Percentiles rank a stretch among this genome's conserved stretches.
phyloP scores from a whole-genome alignment of 805 yeast species.

The Wickerhamomyces silvicola region DNA sequence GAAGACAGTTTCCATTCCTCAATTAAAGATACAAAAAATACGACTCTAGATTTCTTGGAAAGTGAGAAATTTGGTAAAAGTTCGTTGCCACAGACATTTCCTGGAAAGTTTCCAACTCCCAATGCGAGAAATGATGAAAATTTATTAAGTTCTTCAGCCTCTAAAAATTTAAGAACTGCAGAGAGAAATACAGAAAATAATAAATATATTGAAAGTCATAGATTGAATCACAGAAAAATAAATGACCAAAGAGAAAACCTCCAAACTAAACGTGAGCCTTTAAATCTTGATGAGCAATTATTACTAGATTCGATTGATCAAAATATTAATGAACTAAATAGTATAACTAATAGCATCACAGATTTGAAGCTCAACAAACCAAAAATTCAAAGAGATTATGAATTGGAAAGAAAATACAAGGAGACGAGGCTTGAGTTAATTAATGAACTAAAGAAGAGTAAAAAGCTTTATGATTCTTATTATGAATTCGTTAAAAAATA shows the following conservation, averaged over 20 bases:
- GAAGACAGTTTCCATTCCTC: too few species aligned
- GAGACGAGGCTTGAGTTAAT: conserved; percentile 25
- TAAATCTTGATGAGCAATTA: too few species aligned
- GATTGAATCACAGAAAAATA: background rate
- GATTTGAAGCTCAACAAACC: conserved; percentile 9
- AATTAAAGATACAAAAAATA: too few species aligned
- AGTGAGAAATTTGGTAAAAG: too few species aligned
- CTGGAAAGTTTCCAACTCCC: conserved; percentile 24
- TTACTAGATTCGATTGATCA: conserved; percentile 21
- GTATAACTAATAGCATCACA: conserved; percentile 18
- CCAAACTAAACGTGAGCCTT: too few species aligned
- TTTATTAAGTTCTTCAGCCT: conserved; percentile 13
- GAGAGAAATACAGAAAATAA: conserved; percentile 13
- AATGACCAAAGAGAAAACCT: background rate
- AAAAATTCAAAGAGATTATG: conserved; percentile 4
- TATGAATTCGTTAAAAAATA: conserved; percentile 26
- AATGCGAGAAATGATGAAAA: conserved; percentile 5
- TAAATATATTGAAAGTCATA: conserved; percentile 2
- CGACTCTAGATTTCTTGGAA: too few species aligned
- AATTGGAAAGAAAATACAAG: conserved; percentile 17
- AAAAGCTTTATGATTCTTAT: conserved; percentile 29
- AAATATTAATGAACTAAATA: conserved; percentile 20
- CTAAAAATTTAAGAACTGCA: conserved; percentile 15
- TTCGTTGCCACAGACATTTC: conserved; percentile 15
- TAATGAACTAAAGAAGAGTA: conserved; percentile 27